A percentile compares a stretch with the other conserved stretches of the same genome.
Conservation (phyloP, 2,329 filamentous ascomycete species). For the Cordyceps pruinosa region DNA sequence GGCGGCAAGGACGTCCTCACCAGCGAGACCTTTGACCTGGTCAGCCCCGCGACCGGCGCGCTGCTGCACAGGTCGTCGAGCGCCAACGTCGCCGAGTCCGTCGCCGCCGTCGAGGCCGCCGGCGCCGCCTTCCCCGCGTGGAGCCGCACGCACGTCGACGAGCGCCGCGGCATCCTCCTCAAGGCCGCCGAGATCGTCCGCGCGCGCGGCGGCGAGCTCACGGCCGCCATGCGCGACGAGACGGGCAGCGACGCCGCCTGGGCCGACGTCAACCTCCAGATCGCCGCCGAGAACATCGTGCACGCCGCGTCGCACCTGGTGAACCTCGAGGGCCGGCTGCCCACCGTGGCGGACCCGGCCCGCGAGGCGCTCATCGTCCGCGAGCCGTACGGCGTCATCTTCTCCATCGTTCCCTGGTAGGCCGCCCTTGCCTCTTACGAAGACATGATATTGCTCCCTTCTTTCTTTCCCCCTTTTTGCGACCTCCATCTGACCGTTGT, state of each 20-base stretch:
- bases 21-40: slow-evolving; percentile 45
- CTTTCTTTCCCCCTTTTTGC: neutral
- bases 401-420: slow-evolving; percentile 26
- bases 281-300: slow-evolving; percentile 31
- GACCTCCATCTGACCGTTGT: no score
- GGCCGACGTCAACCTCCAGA: slow-evolving; percentile 33
- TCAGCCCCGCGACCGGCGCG: slow-evolving; percentile 46
- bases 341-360: slow-evolving; percentile 24
- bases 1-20: slow-evolving; percentile 39
- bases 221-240: slow-evolving; percentile 49
- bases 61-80: slow-evolving; percentile 34
- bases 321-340: slow-evolving; percentile 32
- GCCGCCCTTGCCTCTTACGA: no score
- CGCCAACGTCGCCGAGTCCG: slow-evolving; percentile 36
- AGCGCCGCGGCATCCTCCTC: slow-evolving; percentile 63
- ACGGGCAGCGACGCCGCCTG: slow-evolving; percentile 34
- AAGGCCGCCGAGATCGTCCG: slow-evolving; percentile 61
- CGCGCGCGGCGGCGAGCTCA: slow-evolving; percentile 52
- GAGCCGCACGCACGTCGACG: slow-evolving; percentile 52
- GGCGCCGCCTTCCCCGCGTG: slow-evolving; percentile 63
- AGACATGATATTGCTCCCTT: neutral
- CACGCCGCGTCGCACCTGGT: slow-evolving; percentile 38
- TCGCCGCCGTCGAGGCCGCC: slow-evolving; percentile 46
- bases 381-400: slow-evolving; percentile 24
- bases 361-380: slow-evolving; percentile 28